A percentile compares a stretch with the other conserved stretches of the same genome.
These are phyloP conservation scores for Yarrowia galli DNA, from an alignment of 1,139 yeast species.

Conservation along the genomic window DNA sequence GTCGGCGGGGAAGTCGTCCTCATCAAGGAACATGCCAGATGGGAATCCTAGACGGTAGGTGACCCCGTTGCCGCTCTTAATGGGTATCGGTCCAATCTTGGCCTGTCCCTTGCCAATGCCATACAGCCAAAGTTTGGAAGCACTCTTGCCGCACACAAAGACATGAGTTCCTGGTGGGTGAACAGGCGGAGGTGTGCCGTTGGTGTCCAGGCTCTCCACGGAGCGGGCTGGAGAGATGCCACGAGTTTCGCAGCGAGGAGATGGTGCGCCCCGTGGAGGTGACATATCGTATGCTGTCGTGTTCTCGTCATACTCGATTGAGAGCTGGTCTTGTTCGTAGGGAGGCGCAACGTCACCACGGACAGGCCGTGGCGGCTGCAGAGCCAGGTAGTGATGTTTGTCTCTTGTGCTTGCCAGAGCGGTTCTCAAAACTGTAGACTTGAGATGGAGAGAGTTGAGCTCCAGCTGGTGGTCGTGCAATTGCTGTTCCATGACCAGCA, in stretches of 20 bases:
- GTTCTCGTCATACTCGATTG: not conserved
- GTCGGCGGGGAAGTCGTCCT: not conserved
- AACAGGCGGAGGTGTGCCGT: not conserved
- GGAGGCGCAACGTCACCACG: not conserved
- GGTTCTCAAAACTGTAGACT: not conserved
- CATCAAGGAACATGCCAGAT: conserved; percentile 14
- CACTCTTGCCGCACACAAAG: not conserved
- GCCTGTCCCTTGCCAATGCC: not conserved
- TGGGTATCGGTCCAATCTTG: conserved; percentile 10
- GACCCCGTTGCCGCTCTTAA: not conserved
- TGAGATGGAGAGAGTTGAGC: not conserved
- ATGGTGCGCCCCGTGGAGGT: not conserved
- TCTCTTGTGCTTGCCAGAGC: not conserved
- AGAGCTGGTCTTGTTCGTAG: conserved; percentile 8
- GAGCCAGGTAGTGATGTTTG: not conserved
- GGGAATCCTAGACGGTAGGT: conserved; percentile 7
- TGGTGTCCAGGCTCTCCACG: not conserved
- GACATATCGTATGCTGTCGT: not conserved
- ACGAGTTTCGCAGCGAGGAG: too few relatives aligned
- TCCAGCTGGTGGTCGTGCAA: conserved; percentile 16
- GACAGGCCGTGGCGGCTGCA: not conserved
- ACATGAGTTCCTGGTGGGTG: conserved; percentile 3
- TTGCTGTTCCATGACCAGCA: conserved; percentile 14
- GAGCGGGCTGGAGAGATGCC: not conserved
- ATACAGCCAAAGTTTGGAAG: conserved; percentile 3